phyloP scores from a whole-genome alignment of 176 grass and related monocot species.

The Luzula sylvatica region DNA sequence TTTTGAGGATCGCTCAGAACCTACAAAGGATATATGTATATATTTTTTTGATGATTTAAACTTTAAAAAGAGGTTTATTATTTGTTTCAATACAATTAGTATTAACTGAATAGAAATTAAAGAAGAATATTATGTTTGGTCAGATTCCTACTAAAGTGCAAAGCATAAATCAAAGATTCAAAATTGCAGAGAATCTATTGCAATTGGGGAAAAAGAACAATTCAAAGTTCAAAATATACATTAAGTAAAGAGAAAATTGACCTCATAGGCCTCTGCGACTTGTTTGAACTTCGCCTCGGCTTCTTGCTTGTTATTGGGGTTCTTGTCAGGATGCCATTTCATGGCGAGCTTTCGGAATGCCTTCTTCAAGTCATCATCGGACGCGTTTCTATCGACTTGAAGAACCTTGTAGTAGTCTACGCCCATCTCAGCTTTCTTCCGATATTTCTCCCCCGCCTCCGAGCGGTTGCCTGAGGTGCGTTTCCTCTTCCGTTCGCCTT shows the following conservation, averaged over 20 bases:
- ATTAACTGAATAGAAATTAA: no score
- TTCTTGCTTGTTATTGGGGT: slow-evolving; percentile 55
- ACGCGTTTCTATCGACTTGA: slow-evolving; percentile 36
- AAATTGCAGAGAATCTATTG: slow-evolving; percentile 11
- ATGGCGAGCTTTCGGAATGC: slow-evolving; percentile 71
- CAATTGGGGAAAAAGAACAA: background rate
- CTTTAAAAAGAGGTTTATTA: no score
- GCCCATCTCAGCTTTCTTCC: slow-evolving; percentile 42
- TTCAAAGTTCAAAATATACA: no score
- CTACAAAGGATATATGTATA: slow-evolving; percentile 10
- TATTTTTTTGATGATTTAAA: no score
- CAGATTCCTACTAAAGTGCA: background rate
- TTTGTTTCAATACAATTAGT: no score
- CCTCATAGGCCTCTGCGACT: slow-evolving; percentile 82
- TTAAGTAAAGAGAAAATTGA: slow-evolving; percentile 6
- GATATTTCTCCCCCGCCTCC: background rate
- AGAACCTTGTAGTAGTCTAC: slow-evolving; percentile 67
- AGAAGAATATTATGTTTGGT: background rate
- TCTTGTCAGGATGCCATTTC: slow-evolving; percentile 85
- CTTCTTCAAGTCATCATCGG: slow-evolving; percentile 68
- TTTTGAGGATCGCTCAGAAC: slow-evolving; percentile 77
- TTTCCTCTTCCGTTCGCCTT: slow-evolving; percentile 16
- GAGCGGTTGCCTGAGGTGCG: slow-evolving; percentile 5
- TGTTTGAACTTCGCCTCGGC: slow-evolving; percentile 84
- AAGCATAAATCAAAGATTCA: background rate